Evolutionary conservation across 2,329 filamentous ascomycete species (phyloP), one percentile per base, ranked within the genome.

Genomic region (Talaromyces sp.): DNA sequence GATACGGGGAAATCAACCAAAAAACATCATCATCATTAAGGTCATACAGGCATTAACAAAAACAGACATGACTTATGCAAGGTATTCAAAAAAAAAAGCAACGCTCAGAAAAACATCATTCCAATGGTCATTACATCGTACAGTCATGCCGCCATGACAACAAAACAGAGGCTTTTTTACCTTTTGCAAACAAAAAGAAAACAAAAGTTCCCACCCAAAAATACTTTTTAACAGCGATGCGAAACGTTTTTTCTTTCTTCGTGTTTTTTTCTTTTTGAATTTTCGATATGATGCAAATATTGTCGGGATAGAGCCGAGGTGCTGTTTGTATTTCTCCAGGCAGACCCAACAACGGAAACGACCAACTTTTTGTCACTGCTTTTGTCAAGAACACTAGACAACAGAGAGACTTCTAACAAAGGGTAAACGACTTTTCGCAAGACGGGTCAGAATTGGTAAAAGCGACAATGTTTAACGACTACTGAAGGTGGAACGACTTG

Each of bases 401-500:
- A 47, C 28, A 62, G 6, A 23, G 6, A 18, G 42, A 1, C 42
- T 47, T 7, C 1, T 47, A 27, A 47, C 44, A n/a, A 47, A 47
- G 44, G 44, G n/a, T 36, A 27, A 47, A 47, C 18, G 18, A 47
- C 44, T 12, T 27, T 47, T 9, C 44, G 10, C 44, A 47, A 47
- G 44, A 47, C 44, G 4, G 44, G 4, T 5, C 2, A 27, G 44
- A 47, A 10, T 18, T 27, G 44, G 7, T 27, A 27, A 12, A 47
- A 18, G 18, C 44, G 44, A 47, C 44, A 10, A 47, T 53, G 9
- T 33, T n/a, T 16, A 58, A 12, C 70, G 66, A 44, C 69, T 67
- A 59, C 69, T 72, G 61, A 76, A 78, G 57, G 67, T 71, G 9
- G 76, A 78, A 55, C 73, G 72, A 63, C 72, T 75, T 9, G 75